phyloP scores from a whole-genome alignment of 2,329 filamentous ascomycete species.

The Pseudopithomyces chartarum region DNA sequence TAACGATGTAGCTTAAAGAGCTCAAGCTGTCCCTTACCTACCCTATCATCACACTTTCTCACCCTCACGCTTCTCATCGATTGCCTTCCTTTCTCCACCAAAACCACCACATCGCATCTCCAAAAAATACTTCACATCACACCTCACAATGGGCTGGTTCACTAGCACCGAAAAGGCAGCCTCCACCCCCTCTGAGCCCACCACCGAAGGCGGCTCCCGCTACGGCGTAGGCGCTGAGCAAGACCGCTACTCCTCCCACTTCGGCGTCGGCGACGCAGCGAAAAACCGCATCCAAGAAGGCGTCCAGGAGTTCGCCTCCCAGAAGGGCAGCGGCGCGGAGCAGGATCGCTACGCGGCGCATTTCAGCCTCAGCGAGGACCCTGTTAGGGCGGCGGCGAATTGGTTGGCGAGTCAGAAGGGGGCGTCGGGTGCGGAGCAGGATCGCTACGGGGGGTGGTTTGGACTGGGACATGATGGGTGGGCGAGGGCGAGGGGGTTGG shows the following conservation, averaged over 20 bases:
- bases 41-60: not conserved
- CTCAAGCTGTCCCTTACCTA: not conserved
- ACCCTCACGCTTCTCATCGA: not conserved
- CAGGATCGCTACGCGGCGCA: slow-evolving; percentile 39
- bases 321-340: slow-evolving; percentile 34
- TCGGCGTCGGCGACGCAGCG: slow-evolving; percentile 19
- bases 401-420: slow-evolving; percentile 27
- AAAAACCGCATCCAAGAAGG: slow-evolving; percentile 27
- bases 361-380: slow-evolving; percentile 32
- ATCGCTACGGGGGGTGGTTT: slow-evolving; percentile 19
- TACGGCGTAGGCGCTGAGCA: slow-evolving; percentile 39
- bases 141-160: slow-evolving; percentile 17
- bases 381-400: slow-evolving; percentile 28
- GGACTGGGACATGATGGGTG: slow-evolving; percentile 39
- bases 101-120: not conserved
- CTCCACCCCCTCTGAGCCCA: not conserved
- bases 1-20: slow-evolving; percentile 3
- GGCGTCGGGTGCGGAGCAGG: slow-evolving; percentile 27
- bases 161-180: slow-evolving; percentile 13
- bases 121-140: not conserved
- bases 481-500: slow-evolving; percentile 34
- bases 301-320: slow-evolving; percentile 16
- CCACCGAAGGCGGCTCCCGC: slow-evolving; percentile 16
- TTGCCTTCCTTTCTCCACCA: not conserved
- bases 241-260: slow-evolving; percentile 31